phyloP scores from a whole-genome alignment of 331 rosid genomes.

The Telfairia occidentalis region DNA sequence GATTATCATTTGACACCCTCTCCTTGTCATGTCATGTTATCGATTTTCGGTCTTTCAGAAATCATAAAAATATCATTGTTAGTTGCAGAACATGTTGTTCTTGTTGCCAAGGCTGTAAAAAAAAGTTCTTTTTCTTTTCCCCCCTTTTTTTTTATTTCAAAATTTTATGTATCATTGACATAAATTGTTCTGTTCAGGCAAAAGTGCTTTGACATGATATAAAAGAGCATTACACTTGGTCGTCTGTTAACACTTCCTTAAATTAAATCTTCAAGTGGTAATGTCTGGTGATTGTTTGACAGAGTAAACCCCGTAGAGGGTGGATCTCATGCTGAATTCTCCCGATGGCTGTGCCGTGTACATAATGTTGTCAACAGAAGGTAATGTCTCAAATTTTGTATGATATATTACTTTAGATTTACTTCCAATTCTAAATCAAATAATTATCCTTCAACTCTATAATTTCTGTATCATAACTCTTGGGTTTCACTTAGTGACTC shows the following conservation, averaged over 20 bases:
- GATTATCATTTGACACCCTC: too few species aligned
- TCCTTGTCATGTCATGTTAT: too few species aligned
- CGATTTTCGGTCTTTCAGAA: background rate
- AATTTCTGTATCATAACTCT: background rate
- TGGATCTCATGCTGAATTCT: constrained; percentile 56
- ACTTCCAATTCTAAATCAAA: background rate
- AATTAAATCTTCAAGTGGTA: background rate
- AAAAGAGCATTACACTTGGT: background rate
- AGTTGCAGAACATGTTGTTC: background rate
- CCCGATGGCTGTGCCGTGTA: constrained; percentile 79
- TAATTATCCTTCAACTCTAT: background rate
- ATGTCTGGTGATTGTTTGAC: constrained; percentile 19
- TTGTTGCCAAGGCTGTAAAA: background rate
- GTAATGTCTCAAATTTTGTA: constrained; percentile 17
- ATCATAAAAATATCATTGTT: background rate
- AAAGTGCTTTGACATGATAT: background rate
- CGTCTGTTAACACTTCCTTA: background rate
- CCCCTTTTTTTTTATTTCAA: background rate
- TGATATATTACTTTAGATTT: background rate
- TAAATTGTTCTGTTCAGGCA: background rate
- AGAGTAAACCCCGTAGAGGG: constrained; percentile 60
- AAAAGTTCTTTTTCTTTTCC: background rate
- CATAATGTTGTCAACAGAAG: constrained; percentile 85
- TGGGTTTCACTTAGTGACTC: background rate
- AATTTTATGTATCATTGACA: background rate